These are phyloP conservation scores for Backusella psychrophila DNA, from an alignment of 192 early-diverging fungal genomes.

Conservation along the genomic window DNA sequence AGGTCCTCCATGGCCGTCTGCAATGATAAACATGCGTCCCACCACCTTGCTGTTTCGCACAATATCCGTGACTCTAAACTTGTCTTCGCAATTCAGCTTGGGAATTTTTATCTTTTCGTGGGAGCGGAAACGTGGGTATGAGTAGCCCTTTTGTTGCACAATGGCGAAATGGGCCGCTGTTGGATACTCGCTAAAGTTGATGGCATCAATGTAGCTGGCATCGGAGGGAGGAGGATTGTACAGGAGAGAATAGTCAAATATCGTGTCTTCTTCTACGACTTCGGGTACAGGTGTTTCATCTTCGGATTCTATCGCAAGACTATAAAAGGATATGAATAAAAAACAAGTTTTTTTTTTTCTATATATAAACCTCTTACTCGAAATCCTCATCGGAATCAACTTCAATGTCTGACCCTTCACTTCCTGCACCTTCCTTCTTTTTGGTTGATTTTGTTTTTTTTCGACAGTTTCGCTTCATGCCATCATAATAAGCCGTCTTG, in stretches of 20 bases:
- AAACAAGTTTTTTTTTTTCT: neutral
- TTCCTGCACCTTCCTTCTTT: conserved; percentile 6
- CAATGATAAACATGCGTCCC: conserved; percentile 50
- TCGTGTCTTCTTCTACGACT: conserved; percentile 33
- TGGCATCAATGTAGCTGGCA: conserved; percentile 27
- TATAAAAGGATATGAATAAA: neutral
- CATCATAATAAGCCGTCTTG: neutral
- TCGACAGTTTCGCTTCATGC: neutral
- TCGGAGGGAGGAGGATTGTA: conserved; percentile 25
- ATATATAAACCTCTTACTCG: neutral
- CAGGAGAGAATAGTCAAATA: conserved; percentile 29
- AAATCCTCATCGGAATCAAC: conserved; percentile 28
- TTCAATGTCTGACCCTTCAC: conserved; percentile 24
- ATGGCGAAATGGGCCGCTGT: conserved; percentile 49
- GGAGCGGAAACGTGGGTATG: conserved; percentile 54
- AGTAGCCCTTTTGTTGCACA: conserved; percentile 56
- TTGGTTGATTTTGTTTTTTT: neutral
- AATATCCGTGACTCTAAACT: conserved; percentile 48
- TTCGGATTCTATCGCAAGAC: neutral
- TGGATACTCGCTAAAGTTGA: conserved; percentile 39
- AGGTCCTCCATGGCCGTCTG: conserved; percentile 58
- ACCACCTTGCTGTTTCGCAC: neutral
- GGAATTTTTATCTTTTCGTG: conserved; percentile 43
- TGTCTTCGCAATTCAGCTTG: conserved; percentile 54
- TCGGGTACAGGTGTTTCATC: neutral